phyloP scores from a whole-genome alignment of 495 filamentous ascomycete species.

The Penicillium waksmanii region DNA sequence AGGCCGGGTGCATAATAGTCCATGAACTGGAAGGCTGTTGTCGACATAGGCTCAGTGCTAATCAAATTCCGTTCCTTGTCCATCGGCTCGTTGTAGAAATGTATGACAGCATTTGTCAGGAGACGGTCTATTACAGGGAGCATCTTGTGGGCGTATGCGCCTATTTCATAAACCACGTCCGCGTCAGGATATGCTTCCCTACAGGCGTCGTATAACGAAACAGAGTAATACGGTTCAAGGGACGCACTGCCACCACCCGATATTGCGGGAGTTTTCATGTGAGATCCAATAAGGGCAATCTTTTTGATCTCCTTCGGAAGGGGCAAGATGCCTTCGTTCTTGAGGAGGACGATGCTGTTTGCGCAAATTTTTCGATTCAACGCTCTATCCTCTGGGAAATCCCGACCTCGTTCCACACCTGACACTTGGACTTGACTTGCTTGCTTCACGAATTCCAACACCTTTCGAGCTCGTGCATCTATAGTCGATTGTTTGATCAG shows the following conservation, averaged over 20 bases:
- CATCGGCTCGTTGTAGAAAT: constrained; percentile 58
- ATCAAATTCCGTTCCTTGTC: neutral
- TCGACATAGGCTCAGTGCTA: neutral
- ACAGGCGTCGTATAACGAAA: constrained; percentile 66
- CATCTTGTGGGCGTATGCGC: constrained; percentile 59
- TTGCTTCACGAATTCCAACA: constrained; percentile 56
- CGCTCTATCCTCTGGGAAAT: constrained; percentile 61
- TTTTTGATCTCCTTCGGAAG: constrained; percentile 42
- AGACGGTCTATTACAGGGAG: constrained; percentile 55
- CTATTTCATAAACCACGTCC: constrained; percentile 57
- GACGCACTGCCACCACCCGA: constrained; percentile 79
- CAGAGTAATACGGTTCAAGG: constrained; percentile 73
- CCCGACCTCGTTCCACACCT: constrained; percentile 51
- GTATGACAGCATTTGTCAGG: constrained; percentile 54
- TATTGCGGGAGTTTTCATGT: constrained; percentile 69
- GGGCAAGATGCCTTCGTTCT: constrained; percentile 67
- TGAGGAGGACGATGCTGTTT: constrained; percentile 73
- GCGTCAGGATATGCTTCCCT: constrained; percentile 56
- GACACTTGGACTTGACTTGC: constrained; percentile 57
- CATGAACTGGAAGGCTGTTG: neutral
- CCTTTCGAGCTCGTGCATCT: constrained; percentile 58
- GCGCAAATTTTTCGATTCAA: constrained; percentile 63
- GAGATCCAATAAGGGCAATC: constrained; percentile 78
- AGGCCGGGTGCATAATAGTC: neutral
- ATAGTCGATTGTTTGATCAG: constrained; percentile 55